These are phyloP conservation scores for Coniochaeta sp. DNA, from an alignment of 2,329 filamentous ascomycete genomes.

Conservation along the genomic window DNA sequence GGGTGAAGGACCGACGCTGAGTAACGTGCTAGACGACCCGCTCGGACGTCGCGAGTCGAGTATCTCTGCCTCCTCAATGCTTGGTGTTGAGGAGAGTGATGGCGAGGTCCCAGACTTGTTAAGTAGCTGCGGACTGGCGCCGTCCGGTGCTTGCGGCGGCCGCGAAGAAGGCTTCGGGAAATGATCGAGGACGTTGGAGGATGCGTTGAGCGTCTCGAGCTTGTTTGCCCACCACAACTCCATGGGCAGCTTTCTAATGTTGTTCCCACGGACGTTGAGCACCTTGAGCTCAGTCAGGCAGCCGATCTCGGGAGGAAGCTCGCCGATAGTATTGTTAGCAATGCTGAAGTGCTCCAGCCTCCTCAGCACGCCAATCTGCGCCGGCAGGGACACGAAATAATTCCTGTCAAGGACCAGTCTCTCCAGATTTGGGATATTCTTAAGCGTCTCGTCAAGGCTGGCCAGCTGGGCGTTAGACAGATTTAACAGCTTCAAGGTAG, in stretches of 20 bases:
- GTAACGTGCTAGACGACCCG: conserved; percentile 68
- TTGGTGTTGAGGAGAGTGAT: conserved; percentile 53
- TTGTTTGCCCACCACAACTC: conserved; percentile 96
- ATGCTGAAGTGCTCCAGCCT: conserved; percentile 90
- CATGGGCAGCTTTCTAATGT: conserved; percentile 77
- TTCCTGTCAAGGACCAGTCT: conserved; percentile 90
- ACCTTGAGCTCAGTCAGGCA: conserved; percentile 77
- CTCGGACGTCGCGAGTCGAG: conserved; percentile 66
- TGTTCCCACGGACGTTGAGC: conserved; percentile 88
- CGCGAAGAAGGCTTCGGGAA: conserved; percentile 84
- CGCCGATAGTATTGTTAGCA: conserved; percentile 80
- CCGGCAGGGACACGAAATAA: conserved; percentile 85
- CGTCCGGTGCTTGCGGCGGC: conserved; percentile 52
- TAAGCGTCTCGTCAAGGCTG: conserved; percentile 82
- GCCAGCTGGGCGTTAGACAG: conserved; percentile 87
- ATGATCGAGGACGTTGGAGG: conserved; percentile 83
- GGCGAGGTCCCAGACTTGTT: conserved; percentile 22
- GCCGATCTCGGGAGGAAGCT: conserved; percentile 81
- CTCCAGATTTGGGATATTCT: conserved; percentile 78
- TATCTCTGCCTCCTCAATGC: conserved; percentile 65
- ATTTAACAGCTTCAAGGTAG: conserved; percentile 79
- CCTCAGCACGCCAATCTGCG: conserved; percentile 74
- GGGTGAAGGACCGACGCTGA: conserved; percentile 71
- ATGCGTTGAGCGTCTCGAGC: conserved; percentile 87
- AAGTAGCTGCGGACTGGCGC: conserved; percentile 31